Base-by-base conservation (phyloP, 495 filamentous ascomycete genomes). In the Physcia stellaris region DNA sequence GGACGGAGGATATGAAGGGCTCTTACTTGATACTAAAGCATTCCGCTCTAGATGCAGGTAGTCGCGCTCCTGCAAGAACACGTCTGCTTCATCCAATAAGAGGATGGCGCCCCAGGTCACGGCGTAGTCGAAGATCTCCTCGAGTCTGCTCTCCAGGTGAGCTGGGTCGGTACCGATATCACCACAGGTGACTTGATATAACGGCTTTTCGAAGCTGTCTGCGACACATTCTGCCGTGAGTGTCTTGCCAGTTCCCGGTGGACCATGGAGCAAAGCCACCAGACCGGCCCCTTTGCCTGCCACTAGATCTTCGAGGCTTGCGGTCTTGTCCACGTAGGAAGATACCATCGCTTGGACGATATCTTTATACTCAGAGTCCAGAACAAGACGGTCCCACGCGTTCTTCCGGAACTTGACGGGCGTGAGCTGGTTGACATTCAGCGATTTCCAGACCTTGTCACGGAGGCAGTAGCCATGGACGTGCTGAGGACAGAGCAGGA, bases 361-460 rank as follows among this genome's bases (percentile, higher is more conserved):
- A 26, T 69, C 56, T 50, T 74, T 78, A 32, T 68, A 62, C 31
- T 64, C 55, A 0, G 51, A 32, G 0, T 68, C 60, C 2, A 80
- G 54, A 4, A 77, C 68, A 0, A 80, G 58, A 1, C 60, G 59
- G 20, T 71, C 64, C 45, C 79, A 78, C 9, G 70, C 71, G 2
- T 57, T 50, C 2, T 56, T 49, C 41, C 45, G 39, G 39, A 42
- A 49, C 16, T 23, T 32, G 26, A 47, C 39, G 2, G 46, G 39
- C 20, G 32, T n/a, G 9, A 52, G 38, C 33, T 46, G 41, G 15
- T 31, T 33, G 1, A 52, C 39, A 13, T 48, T 45, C 17, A 49
- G 30, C 7, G 34, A 16, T 32, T 41, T 45, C 49, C 49, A 52
- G 20, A 41, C 32, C 29, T 52, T 49, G 32, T 52, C 46, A 17